phyloP scores from a whole-genome alignment of 2,329 filamentous ascomycete genomes.

The Trichoderma cornu-damae region DNA sequence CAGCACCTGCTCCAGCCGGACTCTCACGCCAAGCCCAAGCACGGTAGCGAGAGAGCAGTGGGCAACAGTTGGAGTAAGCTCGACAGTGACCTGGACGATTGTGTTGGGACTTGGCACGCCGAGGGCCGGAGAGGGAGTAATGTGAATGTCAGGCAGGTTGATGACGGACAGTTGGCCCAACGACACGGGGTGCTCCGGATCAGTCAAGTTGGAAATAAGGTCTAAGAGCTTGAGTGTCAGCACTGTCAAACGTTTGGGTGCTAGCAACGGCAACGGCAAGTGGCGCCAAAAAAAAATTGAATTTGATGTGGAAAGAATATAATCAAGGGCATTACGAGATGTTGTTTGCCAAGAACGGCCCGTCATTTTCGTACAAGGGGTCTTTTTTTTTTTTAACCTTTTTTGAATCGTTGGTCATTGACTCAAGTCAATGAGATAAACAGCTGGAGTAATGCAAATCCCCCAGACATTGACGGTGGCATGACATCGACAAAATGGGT shows the following conservation, averaged over 20 bases:
- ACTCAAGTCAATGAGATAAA: background rate
- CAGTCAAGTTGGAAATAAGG: conserved; percentile 88
- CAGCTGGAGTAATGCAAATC: background rate
- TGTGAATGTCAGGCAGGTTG: conserved; percentile 88
- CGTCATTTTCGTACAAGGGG: background rate
- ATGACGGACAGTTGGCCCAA: conserved; percentile 91
- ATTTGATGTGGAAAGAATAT: background rate
- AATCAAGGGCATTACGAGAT: background rate
- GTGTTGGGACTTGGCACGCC: conserved; percentile 45
- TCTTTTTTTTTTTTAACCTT: background rate
- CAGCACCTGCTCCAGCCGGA: conserved; percentile 82
- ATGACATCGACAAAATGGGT: background rate
- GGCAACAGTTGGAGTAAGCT: conserved; percentile 93
- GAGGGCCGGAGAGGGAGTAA: conserved; percentile 45
- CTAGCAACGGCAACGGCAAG: background rate
- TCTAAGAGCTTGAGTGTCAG: conserved; percentile 50
- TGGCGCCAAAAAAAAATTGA: background rate
- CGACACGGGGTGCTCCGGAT: conserved; percentile 93
- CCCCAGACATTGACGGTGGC: background rate
- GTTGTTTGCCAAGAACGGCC: background rate
- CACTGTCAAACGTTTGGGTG: background rate
- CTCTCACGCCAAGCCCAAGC: conserved; percentile 87
- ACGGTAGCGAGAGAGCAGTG: conserved; percentile 96
- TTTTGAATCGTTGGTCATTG: background rate
- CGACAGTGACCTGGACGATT: conserved; percentile 70